A percentile compares a stretch with the other conserved stretches of the same genome.
These are phyloP conservation scores for Aegilops umbellulata DNA, from an alignment of 176 grass and related monocot genomes.

Conservation along the genomic window DNA sequence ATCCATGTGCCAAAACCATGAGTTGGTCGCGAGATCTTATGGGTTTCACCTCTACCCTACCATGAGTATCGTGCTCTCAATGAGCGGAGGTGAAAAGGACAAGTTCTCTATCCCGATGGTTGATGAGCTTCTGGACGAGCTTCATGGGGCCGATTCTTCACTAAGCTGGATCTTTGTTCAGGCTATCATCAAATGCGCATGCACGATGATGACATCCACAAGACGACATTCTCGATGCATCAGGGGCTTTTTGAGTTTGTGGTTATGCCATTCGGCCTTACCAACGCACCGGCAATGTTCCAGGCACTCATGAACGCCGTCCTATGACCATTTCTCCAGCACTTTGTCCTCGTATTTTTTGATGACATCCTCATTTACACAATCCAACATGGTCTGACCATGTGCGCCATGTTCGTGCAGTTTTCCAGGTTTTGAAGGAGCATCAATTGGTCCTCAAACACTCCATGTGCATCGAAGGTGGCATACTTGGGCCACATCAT, in stretches of 20 bases:
- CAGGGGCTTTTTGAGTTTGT: not conserved
- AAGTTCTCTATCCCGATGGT: not conserved
- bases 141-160: not conserved
- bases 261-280: not conserved
- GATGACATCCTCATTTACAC: not conserved
- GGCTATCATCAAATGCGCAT: not conserved
- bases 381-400: not conserved
- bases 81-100: not conserved
- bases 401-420: not conserved
- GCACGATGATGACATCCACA: not conserved
- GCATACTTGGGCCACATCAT: not conserved
- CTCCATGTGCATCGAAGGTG: not conserved
- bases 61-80: not conserved
- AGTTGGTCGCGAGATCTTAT: no score
- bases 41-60: no score
- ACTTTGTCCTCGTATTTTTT: not conserved
- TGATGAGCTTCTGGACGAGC: not conserved
- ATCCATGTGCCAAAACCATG: no score
- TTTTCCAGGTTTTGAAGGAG: fast-evolving
- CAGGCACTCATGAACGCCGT: not conserved
- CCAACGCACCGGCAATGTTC: not conserved
- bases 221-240: not conserved
- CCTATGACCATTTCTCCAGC: not conserved
- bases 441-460: not conserved
- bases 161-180: not conserved